Evolutionary conservation across 1,139 yeast genomes (phyloP), one percentile per base, ranked within the genome.

Genomic region (Saccharomyces uvarum): DNA sequence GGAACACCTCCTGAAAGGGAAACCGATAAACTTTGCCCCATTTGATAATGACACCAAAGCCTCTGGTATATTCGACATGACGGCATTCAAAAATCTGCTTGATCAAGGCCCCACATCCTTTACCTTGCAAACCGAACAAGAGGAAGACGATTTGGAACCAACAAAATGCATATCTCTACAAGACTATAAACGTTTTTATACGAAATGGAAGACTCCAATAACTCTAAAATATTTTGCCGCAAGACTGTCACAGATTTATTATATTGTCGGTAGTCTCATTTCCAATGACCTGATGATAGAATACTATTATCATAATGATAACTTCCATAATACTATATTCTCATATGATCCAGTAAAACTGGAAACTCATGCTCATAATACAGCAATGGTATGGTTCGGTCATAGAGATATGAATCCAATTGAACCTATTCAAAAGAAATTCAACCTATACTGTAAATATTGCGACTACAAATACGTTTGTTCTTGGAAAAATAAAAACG

Each of bases 161-260:
- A 19, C 24, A 38, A 19, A 19, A 38, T 11, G 44, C 9, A 11
- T 38, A 16, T 38, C 44, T 38, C 9, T 38, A 24, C 44, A 19
- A 16, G 24, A 38, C 5, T 56, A 61, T 26, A 49, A 33, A 6
- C 64, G 64, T 11, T 63, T 67, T 48, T 64, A 75, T 16, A 65
- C 60, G 2, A 54, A 61, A 1, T 84, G 90, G 90, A 63, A 68
- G 51, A 70, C 55, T 2, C 82, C 86, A 0, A 75, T 82, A 16
- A 84, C 89, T 0, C 64, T 83, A 44, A 68, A 82, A 52, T 80
- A 80, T 60, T 74, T 85, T 56, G 80, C 86, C 0, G 78, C 80
- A 0, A 70, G 88, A 54, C 63, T 79, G 6, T 72, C 83, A 0
- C 85, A 82, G 61, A 64, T 82, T 32, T 79, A 77, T 58, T 56